These are phyloP conservation scores for Ophiostoma australiae DNA, from an alignment of 2,329 filamentous ascomycete genomes.

Conservation along the genomic window DNA sequence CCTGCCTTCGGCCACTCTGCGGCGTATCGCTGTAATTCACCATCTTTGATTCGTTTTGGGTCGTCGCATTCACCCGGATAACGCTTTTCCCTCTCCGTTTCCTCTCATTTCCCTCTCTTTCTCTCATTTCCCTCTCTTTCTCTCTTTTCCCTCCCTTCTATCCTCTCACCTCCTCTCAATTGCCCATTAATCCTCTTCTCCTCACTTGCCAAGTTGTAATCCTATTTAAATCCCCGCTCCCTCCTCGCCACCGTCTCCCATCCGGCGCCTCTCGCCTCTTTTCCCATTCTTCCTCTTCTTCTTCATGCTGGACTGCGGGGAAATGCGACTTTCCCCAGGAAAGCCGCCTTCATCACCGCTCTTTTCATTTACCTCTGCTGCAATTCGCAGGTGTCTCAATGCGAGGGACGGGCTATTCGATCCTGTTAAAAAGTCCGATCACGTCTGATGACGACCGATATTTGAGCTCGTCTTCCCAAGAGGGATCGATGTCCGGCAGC, in stretches of 20 bases:
- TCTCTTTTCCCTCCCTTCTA: not conserved
- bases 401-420: not conserved
- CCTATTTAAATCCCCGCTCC: not conserved
- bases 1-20: not conserved
- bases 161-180: not conserved
- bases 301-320: not conserved
- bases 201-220: slow-evolving; percentile 1
- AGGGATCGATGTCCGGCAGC: not conserved
- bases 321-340: not conserved
- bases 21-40: not conserved
- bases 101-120: not conserved
- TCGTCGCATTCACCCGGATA: not conserved
- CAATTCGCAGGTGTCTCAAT: not conserved
- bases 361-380: not conserved
- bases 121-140: not conserved
- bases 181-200: not conserved
- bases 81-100: not conserved
- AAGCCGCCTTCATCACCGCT: not conserved
- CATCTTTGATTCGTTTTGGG: not conserved
- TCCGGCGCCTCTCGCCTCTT: not conserved
- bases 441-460: not conserved
- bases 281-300: not conserved
- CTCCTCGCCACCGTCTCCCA: not conserved
- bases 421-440: not conserved
- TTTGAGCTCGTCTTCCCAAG: not conserved